Conservation (phyloP, 805 yeast genomes). For the Ogataea pilisensis region DNA sequence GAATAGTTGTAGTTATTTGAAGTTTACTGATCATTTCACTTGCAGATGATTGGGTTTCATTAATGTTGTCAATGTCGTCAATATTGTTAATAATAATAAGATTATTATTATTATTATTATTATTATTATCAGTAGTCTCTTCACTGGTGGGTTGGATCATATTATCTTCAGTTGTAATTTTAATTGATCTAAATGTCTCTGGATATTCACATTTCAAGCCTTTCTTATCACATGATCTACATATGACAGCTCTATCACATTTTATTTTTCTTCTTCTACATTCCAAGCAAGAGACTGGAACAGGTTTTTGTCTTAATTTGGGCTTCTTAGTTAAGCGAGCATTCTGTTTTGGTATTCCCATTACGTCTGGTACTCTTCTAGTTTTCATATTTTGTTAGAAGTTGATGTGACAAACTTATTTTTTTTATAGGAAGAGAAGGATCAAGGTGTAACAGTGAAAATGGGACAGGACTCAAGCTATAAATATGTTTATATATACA, state of each 20-base stretch:
- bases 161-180: conserved; percentile 12
- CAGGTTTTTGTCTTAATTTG: conserved; percentile 4
- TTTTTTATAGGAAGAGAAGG: too few species aligned
- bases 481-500: too few species aligned
- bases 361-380: background rate
- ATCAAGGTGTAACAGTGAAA: too few species aligned
- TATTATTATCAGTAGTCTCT: too few species aligned
- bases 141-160: too few species aligned
- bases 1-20: background rate
- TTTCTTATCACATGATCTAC: conserved; percentile 38
- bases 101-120: too few species aligned
- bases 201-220: conserved; percentile 40
- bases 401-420: too few species aligned
- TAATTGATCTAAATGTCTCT: conserved; percentile 41
- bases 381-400: background rate
- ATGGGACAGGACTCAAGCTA: too few species aligned
- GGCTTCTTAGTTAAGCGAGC: background rate
- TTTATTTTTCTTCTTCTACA: conserved; percentile 33
- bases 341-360: background rate
- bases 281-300: conserved; percentile 32
- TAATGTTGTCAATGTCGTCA: background rate
- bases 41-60: background rate
- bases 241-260: conserved; percentile 34
- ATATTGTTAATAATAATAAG: too few species aligned
- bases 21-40: background rate